Evolutionary conservation across 305 asterid genomes (phyloP), one percentile per base, ranked within the genome.

Genomic region (Solanum hybrid): DNA sequence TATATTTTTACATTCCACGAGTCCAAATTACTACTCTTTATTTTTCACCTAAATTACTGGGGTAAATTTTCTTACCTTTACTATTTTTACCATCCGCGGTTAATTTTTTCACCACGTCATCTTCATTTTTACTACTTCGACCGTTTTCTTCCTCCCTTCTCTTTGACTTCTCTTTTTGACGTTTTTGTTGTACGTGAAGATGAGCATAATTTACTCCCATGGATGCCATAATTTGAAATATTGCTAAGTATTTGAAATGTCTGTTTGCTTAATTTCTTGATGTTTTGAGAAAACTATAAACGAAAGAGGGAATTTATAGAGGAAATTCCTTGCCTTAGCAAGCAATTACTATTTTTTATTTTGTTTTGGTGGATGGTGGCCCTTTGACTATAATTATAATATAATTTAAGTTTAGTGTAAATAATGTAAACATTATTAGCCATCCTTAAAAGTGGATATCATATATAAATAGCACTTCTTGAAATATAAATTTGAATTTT

Each of bases 141-240:
- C 33, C 88, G n/a, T 91, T 90, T 33, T 92, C 91, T 75, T 91
- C 93, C 74, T 91, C 94, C 85, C 29, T 89, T 94, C 91, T 93
- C 95, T 84, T 90, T 89, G 61, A 91, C 22, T 89, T 94, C 91
- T 94, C 95, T 80, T 90, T 88, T 77, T 87, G 94, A 9, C 90
- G 89, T 90, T 95, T 94, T 89, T 93, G 94, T 88, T 93, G 95
- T 89, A 94, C 92, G 90, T 91, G 78, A 86, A 93, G 40, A 29
- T 92, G 71, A 0, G 94, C 96, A 42, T 92, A 95, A 91, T 94
- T 94, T 73, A 93, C 93, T 80, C 95, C 97, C 1, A 64, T 89
- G 16, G 97, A 94, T 83, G 94, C 92, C 96, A 94, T 94, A 80
- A 80, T 2, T 80, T 1, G 33, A 39, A 37, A 37, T 35, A 35